Evolutionary conservation across 1,284 basidiomycete species (phyloP), one percentile per base, ranked within the genome.

Genomic region (Sanguinoderma infundibulare): DNA sequence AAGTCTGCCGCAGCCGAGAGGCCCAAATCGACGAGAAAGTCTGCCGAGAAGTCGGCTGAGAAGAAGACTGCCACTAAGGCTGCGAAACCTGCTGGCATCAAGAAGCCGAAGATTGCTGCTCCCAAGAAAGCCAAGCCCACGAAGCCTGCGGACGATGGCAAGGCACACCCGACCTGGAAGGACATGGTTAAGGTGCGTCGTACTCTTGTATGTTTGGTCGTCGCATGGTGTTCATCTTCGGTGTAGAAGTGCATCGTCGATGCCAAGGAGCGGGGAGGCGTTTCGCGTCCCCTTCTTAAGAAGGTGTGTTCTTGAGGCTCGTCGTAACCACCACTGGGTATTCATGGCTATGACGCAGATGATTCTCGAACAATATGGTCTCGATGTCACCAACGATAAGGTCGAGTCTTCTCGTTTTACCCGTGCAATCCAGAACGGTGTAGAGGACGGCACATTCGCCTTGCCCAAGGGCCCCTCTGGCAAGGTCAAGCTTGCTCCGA

Each of bases 261-360:
- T 46, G 81, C 90, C 77, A 83, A 86, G 40, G 89, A 91, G 28
- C 92, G 95, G 65, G 74, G 78, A 65, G 95, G 95, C 74, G 93
- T 96, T 64, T 96, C 95, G 65, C 91, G 95, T 56, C 89, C 90
- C 57, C 89, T 90, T 70, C 93, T 98, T 79, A 97, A 97, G 87
- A 97, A 95, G 94, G 67, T 66, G 38, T 53, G 63, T 67, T 28
- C n/a, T 36, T 14, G 20, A 20, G 22, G 30, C 32, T 55, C 53
- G 55, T 55, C 59, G 35, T 54, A 17, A 22, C n/a, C 9, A 1
- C 26, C 32, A 54, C 38, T 56, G 53, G 39, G 55, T 52, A 15
- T 47, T 51, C 20, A 40, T 49, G 54, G 47, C 35, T 46, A 26
- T 44, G 15, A 22, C 44, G 30, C 77, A 92, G 87, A 95, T 79